Base-by-base conservation (phyloP, 768 basidiomycete species). In the Boletus sensibilis region DNA sequence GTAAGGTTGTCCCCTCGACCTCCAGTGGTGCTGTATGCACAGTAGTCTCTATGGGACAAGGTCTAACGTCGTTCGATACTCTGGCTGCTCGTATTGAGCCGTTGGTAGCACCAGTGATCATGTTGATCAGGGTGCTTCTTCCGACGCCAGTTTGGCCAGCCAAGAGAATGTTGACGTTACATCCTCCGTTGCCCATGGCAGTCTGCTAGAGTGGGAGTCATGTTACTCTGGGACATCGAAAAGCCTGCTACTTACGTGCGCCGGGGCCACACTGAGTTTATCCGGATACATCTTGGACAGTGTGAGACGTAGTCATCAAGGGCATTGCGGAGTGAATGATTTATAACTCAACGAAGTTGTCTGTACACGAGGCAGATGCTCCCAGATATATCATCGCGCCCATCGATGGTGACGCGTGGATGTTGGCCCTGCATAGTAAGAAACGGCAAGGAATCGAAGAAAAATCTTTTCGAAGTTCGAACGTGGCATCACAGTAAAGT, bases 71-170 rank as follows among this genome's bases (percentile, higher is more conserved):
- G 46, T 65, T 63, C 0, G 65, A 70, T 21, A 68, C 67, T 31
- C 47, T 55, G 47, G 68, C 63, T 13, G 58, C 57, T 20, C 11
- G 44, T 6, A 38, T 40, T 12, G 64, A 62, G 40, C 50, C 58
- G 12, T 49, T 46, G 37, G 41, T 21, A 33, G 50, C 58, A 38
- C 60, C 68, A 10, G 43, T 59, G 52, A 65, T 65, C 68, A 68
- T 70, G 29, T 68, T 68, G 57, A 65, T 53, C 54, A 68, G 33
- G 5, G 65, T 65, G 42, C 68, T 68, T 33, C 66, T 68, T 38
- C 67, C 67, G n/a, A 68, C 65, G 38, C 65, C 67, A 10, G 68
- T 68, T 34, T 68, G 68, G 27, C 65, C 68, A 41, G 60, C 68
- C 45, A 69, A 49, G 23, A 68, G 62, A 29, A 68, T 53, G 13